These are phyloP conservation scores for Curvularia lunata DNA, from an alignment of 2,329 filamentous ascomycete species.

Conservation along the genomic window DNA sequence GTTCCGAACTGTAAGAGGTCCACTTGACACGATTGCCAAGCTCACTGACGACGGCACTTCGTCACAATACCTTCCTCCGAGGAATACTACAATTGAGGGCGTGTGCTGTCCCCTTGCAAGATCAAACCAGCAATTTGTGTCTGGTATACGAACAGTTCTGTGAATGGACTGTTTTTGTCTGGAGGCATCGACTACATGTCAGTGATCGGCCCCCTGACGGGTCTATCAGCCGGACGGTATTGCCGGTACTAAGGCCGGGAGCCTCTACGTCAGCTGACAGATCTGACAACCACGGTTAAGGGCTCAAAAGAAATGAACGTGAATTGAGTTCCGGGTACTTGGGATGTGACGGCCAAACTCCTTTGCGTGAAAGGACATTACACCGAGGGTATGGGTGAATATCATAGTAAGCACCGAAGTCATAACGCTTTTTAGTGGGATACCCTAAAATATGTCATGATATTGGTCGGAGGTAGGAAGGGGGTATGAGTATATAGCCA, in stretches of 20 bases:
- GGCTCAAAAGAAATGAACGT: background rate
- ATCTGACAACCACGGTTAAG: background rate
- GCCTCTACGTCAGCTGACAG: background rate
- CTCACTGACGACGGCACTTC: background rate
- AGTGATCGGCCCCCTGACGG: background rate
- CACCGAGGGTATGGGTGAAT: background rate
- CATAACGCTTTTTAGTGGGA: background rate
- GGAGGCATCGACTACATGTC: background rate
- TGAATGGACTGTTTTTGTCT: background rate
- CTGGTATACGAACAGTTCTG: background rate
- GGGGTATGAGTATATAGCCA: slow-evolving; percentile 1
- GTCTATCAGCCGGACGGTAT: background rate
- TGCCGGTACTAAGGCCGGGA: background rate
- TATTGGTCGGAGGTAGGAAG: background rate
- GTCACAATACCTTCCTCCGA: background rate
- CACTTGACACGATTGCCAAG: background rate
- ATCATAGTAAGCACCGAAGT: background rate
- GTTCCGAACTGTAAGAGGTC: background rate
- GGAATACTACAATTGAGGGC: background rate
- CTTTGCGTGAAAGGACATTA: background rate
- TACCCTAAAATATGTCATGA: background rate
- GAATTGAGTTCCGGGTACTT: background rate
- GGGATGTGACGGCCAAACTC: background rate
- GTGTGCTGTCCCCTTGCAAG: background rate
- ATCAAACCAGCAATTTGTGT: background rate